Evolutionary conservation across 1,284 basidiomycete species (phyloP).

Genomic region (Sanguinoderma infundibulare): DNA sequence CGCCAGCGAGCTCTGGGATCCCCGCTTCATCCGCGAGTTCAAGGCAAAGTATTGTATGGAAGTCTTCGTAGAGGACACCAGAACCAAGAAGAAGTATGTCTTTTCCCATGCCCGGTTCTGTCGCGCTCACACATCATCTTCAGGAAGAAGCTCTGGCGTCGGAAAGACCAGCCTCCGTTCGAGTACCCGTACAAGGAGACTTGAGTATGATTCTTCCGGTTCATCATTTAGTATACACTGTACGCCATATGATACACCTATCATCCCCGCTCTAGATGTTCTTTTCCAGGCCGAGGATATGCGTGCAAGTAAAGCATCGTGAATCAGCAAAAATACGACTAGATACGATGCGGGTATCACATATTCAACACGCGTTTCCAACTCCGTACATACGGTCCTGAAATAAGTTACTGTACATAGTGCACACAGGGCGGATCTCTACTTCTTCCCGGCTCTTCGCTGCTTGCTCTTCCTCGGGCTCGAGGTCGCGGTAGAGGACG

Average conservation of each 20-base stretch:
- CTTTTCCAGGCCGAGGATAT: neutral
- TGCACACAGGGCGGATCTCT: neutral
- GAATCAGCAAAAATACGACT: neutral
- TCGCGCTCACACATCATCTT: constrained; percentile 15
- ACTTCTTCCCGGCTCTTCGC: constrained; percentile 31
- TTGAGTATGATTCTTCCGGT: neutral
- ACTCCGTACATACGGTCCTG: neutral
- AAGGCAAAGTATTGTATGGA: constrained; percentile 87
- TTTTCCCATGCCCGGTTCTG: neutral
- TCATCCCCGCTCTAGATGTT: constrained; percentile 18
- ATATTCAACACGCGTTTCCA: neutral
- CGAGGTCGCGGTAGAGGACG: constrained; percentile 16
- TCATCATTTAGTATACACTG: neutral
- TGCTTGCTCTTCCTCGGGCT: constrained; percentile 32
- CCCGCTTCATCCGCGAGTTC: constrained; percentile 93
- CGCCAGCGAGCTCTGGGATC: constrained; percentile 95
- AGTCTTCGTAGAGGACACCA: constrained; percentile 82
- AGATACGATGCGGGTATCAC: too few species aligned
- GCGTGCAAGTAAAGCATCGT: neutral
- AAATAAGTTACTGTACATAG: constrained; percentile 14
- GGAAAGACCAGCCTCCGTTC: constrained; percentile 86
- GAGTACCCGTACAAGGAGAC: constrained; percentile 85
- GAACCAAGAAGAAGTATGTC: constrained; percentile 88
- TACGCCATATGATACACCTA: constrained; percentile 9
- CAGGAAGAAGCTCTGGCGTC: constrained; percentile 91